Base-by-base conservation (phyloP, 2,329 filamentous ascomycete species). In the Aspergillus japonicus region DNA sequence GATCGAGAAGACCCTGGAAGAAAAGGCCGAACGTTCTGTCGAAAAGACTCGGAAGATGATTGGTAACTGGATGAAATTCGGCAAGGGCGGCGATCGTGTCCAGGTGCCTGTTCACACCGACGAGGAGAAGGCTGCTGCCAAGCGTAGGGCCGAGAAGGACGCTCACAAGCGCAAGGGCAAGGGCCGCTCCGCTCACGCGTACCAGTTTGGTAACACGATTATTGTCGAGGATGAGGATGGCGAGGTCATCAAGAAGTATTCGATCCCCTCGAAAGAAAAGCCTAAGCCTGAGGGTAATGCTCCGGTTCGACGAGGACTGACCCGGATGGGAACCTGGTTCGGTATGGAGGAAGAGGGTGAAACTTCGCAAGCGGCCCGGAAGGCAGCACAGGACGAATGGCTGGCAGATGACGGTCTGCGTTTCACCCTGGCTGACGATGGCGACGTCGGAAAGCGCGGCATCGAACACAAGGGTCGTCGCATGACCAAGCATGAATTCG, bases 171-270 rank as follows among this genome's bases (percentile, higher is more conserved):
- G 66, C 14, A 65, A 69, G 59, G 52, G 64, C 53, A 76, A 78
- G 31, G 69, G 75, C 59, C 85, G 85, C 29, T 85, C 86, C 48
- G 86, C 86, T 42, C 83, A 86, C 60, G 86, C 86, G 1, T 89
- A 88, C 67, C 86, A 88, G 62, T 88, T 87, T 65, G 86, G 86
- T 54, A 88, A 88, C 66, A 89, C 86, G n/a, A 87, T 89, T 65
- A 89, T 89, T 70, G 85, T 89, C 16, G 86, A 89, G 70, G 86
- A 89, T 65, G 86, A 87, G 68, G 85, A 88, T 65, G 86, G 86
- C 26, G 86, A 89, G 71, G 86, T 89, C 26, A 81, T 89, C 74
- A 88, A 87, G 77, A 88, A 87, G 68, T 88, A 87, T 70, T 85
- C 86, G 52, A 87, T 89, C 57, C 85, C 84, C 7, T 75, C 76